Conservation (phyloP, 164 flowering plant species). For the Chimonanthus praecox region DNA sequence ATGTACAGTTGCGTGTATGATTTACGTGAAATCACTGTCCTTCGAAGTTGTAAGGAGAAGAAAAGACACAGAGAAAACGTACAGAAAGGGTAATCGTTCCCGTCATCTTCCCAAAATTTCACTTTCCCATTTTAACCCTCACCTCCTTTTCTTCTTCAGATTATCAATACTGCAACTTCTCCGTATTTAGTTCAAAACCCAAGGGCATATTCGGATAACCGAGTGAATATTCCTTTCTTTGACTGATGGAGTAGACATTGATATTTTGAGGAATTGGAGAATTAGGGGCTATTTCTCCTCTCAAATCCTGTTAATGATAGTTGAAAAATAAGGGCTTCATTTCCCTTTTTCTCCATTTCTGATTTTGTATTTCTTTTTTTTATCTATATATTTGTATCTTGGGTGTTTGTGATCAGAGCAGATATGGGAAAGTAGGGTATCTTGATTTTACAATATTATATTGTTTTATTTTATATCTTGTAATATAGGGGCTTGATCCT, state of each 20-base stretch:
- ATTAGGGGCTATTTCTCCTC: background rate
- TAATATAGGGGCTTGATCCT: too few relatives aligned
- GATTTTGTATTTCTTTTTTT: background rate
- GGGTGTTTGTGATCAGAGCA: background rate
- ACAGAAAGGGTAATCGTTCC: too few relatives aligned
- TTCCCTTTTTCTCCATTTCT: background rate
- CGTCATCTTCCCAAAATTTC: too few relatives aligned
- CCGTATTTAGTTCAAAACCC: background rate
- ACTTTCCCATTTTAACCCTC: background rate
- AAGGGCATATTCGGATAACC: background rate
- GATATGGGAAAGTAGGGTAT: too few relatives aligned
- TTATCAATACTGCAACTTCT: background rate
- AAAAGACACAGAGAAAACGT: too few relatives aligned
- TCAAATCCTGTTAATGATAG: background rate
- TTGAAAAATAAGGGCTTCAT: background rate
- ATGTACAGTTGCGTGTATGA: too few relatives aligned
- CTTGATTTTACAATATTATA: too few relatives aligned
- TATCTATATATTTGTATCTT: background rate
- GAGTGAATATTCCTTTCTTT: background rate
- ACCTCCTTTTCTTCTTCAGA: background rate
- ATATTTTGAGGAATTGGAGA: background rate
- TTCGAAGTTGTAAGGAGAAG: too few relatives aligned
- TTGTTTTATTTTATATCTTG: too few relatives aligned
- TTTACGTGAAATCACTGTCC: too few relatives aligned
- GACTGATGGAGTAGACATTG: background rate